A percentile compares a stretch with the other conserved stretches of the same genome.
phyloP scores from a whole-genome alignment of 257 asterid species.

The Nyctanthes arbortristis region DNA sequence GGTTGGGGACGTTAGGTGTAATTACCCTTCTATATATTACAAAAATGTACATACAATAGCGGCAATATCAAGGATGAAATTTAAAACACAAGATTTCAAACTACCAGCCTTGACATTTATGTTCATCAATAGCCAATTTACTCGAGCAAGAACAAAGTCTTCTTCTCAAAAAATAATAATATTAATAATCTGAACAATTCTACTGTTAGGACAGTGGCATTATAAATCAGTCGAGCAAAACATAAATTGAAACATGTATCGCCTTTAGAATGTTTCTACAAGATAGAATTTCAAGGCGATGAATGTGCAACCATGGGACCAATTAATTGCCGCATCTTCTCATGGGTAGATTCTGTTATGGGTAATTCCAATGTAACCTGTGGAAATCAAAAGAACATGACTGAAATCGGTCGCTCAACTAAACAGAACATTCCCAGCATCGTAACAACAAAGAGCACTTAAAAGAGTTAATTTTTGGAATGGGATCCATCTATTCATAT shows the following conservation, averaged over 20 bases:
- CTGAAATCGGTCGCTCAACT: background rate
- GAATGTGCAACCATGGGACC: constrained; percentile 44
- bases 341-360: constrained; percentile 49
- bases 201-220: background rate
- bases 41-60: too few species aligned
- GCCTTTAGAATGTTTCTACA: background rate
- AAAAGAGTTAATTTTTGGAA: background rate
- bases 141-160: background rate
- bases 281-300: constrained; percentile 24
- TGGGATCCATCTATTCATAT: background rate
- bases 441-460: background rate
- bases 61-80: background rate
- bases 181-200: constrained; percentile 2
- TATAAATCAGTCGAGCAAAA: background rate
- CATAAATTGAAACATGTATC: background rate
- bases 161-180: too few species aligned
- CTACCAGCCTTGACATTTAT: background rate
- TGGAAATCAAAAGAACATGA: constrained; percentile 18
- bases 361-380: constrained; percentile 78
- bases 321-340: constrained; percentile 52
- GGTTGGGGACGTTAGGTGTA: too few species aligned
- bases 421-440: background rate
- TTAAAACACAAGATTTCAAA: background rate
- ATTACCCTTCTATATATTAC: too few species aligned
- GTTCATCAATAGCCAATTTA: background rate